These are phyloP conservation scores for Clarireedia monteithiana DNA, from an alignment of 2,329 filamentous ascomycete species.

Conservation along the genomic window DNA sequence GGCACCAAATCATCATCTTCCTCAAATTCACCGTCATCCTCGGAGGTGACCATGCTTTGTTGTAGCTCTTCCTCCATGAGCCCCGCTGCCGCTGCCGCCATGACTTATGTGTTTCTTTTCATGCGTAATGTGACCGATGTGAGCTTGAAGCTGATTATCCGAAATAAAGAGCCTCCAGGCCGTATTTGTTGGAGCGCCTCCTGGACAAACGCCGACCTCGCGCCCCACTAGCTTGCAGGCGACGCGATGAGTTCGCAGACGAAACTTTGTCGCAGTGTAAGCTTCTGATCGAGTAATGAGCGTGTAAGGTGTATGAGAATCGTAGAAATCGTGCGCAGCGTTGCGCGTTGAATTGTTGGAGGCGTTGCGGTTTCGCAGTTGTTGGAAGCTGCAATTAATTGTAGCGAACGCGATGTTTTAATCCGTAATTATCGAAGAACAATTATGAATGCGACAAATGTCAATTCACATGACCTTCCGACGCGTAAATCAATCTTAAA, in stretches of 20 bases:
- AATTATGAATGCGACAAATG: constrained; percentile 18
- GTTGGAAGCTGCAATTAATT: neutral
- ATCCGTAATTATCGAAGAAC: constrained; percentile 14
- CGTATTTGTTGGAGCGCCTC: neutral
- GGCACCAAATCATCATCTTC: constrained; percentile 27
- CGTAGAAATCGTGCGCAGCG: neutral
- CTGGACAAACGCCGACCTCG: neutral
- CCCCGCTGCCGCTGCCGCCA: constrained; percentile 12
- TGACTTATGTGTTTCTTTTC: constrained; percentile 6
- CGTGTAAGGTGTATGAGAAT: neutral
- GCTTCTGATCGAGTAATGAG: neutral
- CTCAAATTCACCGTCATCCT: constrained; percentile 30
- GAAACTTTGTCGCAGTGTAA: neutral
- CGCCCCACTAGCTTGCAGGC: neutral
- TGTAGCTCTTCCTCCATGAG: constrained; percentile 28
- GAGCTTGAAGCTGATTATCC: neutral
- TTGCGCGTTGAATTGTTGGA: constrained; percentile 9
- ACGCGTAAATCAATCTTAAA: constrained; percentile 28
- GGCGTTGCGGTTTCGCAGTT: constrained; percentile 10
- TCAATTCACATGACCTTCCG: constrained; percentile 19
- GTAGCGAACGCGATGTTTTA: constrained; percentile 21
- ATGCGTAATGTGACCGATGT: neutral
- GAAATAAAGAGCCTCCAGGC: neutral
- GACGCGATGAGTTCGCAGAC: neutral
- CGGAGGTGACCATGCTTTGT: constrained; percentile 28